Base-by-base conservation (phyloP, 2,329 filamentous ascomycete species). In the Curvularia hawaiiensis region DNA sequence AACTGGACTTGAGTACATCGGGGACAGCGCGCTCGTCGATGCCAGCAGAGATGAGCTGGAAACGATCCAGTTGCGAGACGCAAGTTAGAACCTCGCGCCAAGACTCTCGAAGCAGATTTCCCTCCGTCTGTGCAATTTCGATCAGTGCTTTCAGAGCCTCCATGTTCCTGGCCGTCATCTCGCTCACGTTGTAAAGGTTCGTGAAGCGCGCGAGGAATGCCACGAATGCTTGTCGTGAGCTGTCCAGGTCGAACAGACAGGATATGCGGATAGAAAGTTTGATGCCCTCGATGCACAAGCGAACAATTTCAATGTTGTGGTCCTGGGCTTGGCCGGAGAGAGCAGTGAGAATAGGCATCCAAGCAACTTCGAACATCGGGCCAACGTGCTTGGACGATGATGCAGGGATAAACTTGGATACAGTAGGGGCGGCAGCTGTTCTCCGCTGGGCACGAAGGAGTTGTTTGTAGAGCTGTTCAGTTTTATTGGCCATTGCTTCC, bases 321-420 rank as follows among this genome's bases (percentile, higher is more conserved):
- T 97, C 93, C 68, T 98, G 95, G 74, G 95, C 93, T 66, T 96
- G 91, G 50, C 91, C 93, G 1, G 94, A 97, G 26, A 99, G 84
- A 0, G 93, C 93, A 5, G 94, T 98, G 70, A 99, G 90, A 76
- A 97, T 96, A 10, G 94, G 97, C 94, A 98, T 99, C 95, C 95
- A 99, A 0, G 92, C 96, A 24, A 97, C 92, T 69, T 97, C 93
- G 72, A 99, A 98, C 95, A 99, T 99, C 0, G 95, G 92, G 0
- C 95, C 95, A 49, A 97, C 90, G 75, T 99, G 95, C 68, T 92
- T 94, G 74, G 92, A 93, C 0, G 93, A 98, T 1, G 92, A 95
- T 3, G 95, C 95, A 1, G 92, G 90, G 53, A 99, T 96, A 76
- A 95, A 99, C 56, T 81, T 88, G 78, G 82, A 88, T 68, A 76